phyloP scores from a whole-genome alignment of 164 flowering plant genomes.

The Annona cherimola region DNA sequence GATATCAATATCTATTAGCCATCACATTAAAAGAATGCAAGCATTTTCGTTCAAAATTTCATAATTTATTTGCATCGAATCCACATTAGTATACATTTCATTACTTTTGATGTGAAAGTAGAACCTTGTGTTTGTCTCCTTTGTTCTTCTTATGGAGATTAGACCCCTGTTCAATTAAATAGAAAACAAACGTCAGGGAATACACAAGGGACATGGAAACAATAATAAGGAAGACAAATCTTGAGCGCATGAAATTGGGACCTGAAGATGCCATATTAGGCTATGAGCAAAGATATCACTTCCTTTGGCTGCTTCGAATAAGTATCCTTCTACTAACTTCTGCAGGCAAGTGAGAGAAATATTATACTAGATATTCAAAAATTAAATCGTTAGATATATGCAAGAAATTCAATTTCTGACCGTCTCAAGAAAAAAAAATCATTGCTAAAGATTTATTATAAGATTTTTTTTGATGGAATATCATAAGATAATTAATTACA shows the following conservation, averaged over 20 bases:
- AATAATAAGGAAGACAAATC: neutral
- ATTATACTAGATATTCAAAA: neutral
- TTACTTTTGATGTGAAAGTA: neutral
- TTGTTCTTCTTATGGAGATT: neutral
- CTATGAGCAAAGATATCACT: constrained; percentile 96
- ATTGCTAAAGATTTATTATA: too few relatives aligned
- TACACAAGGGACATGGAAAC: neutral
- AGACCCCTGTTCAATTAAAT: neutral
- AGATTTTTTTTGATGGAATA: too few relatives aligned
- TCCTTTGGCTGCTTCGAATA: constrained; percentile 88
- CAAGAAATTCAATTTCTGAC: too few relatives aligned
- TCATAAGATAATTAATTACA: too few relatives aligned
- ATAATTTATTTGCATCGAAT: neutral
- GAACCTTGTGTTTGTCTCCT: neutral
- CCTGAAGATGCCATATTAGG: constrained; percentile 98
- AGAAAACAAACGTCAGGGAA: neutral
- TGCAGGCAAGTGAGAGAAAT: constrained; percentile 26
- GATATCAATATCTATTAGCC: too few relatives aligned
- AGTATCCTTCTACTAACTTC: constrained; percentile 92
- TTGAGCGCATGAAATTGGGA: constrained; percentile 3
- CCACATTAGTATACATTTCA: neutral
- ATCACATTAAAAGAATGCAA: neutral
- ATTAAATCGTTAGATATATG: too few relatives aligned
- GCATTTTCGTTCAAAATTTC: neutral
- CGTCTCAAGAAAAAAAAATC: too few relatives aligned